A percentile compares a stretch with the other conserved stretches of the same genome.
Conservation (phyloP, 2,329 filamentous ascomycete genomes). For the Plenodomus lindquistii region DNA sequence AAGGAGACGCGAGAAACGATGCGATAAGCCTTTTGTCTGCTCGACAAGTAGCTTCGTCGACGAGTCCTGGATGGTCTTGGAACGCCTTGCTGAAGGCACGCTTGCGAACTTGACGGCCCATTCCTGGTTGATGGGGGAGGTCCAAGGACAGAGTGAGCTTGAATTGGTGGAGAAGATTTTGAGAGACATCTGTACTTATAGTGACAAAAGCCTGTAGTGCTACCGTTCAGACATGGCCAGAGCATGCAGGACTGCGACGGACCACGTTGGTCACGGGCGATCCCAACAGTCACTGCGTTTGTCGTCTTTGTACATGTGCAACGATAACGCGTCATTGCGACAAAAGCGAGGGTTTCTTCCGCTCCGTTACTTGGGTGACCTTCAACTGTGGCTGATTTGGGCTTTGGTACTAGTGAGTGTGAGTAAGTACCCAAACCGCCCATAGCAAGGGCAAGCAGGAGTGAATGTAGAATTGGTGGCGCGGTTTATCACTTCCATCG, state of each 20-base stretch:
- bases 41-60: conserved; percentile 3
- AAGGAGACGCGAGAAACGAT: conserved; percentile 1
- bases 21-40: not conserved
- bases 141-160: not conserved
- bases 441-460: not conserved
- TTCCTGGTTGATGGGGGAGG: not conserved
- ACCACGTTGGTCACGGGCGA: not conserved
- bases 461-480: not conserved
- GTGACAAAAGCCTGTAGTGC: not conserved
- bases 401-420: not conserved
- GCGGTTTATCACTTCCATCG: conserved; percentile 15
- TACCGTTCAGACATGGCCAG: not conserved
- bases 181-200: not conserved
- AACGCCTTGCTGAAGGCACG: conserved; percentile 24
- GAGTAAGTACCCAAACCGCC: not conserved
- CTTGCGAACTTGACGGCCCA: conserved; percentile 15
- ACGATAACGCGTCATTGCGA: not conserved
- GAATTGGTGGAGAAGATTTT: not conserved
- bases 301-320: not conserved
- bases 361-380: too few relatives aligned
- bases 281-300: not conserved
- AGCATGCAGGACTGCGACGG: not conserved
- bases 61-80: not conserved
- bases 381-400: too few relatives aligned
- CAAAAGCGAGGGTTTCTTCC: not conserved